Evolutionary conservation across 164 flowering plant species (phyloP).

Genomic region (Vitis labrusca): DNA sequence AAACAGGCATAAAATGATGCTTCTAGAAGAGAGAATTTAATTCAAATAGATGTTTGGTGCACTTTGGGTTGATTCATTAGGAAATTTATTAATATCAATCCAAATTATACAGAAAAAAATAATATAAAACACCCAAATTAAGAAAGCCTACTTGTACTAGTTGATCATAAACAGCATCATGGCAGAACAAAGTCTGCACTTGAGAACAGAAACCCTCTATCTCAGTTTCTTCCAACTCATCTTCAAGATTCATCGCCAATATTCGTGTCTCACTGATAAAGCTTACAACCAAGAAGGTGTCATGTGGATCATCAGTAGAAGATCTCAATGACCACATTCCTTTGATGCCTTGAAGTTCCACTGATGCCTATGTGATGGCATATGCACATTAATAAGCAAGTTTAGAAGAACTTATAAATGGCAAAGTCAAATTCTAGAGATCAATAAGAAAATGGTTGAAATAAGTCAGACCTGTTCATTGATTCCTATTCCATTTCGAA

Average conservation of each 20-base stretch:
- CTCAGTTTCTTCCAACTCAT: conserved; percentile 96
- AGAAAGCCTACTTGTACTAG: conserved; percentile 70
- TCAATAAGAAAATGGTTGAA: background rate
- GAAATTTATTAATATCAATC: too few relatives aligned
- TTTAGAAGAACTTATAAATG: background rate
- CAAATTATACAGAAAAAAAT: background rate
- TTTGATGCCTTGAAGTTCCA: conserved; percentile 98
- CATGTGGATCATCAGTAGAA: conserved; percentile 85
- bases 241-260: conserved; percentile 93
- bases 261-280: conserved; percentile 94
- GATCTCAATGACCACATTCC: conserved; percentile 99
- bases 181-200: conserved; percentile 89
- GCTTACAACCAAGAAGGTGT: conserved; percentile 95
- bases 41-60: background rate
- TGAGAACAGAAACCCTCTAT: conserved; percentile 91
- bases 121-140: background rate
- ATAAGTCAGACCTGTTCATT: conserved; percentile 80
- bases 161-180: conserved; percentile 84
- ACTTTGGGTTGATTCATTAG: background rate
- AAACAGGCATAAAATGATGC: background rate
- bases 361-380: conserved; percentile 72
- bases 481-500: conserved; percentile 97
- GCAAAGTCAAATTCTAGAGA: background rate
- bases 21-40: background rate
- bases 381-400: background rate